Base-by-base conservation (phyloP, 2,329 filamentous ascomycete species). In the Mycosphaerella arachidis region DNA sequence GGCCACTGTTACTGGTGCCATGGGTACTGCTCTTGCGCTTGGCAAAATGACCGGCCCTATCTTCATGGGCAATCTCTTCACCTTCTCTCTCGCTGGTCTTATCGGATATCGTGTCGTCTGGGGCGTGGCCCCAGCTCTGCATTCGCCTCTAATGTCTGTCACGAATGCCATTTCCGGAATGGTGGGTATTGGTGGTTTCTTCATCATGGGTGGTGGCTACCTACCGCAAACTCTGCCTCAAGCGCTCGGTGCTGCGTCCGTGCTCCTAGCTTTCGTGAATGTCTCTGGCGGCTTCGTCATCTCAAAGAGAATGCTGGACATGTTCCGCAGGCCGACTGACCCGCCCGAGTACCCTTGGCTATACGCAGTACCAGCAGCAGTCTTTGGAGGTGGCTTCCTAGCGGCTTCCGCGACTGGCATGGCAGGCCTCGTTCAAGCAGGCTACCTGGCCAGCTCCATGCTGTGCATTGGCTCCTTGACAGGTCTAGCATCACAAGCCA, bases 301-400 rank as follows among this genome's bases (percentile, higher is more conserved):
- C 61, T 95, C 91, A 3, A 95, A 95, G 77, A 84, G 92, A 63
- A 96, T 96, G 92, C 80, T 96, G 48, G 91, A 96, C 73, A 93
- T 93, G 90, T 93, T 93, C 72, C 89, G 89, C 71, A 84, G 89
- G 12, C 88, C 90, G 29, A 94, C 90, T 4, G 92, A 96, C 67
- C 92, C 91, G 33, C 86, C 89, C 0, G 92, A 96, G 72, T 96
- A 93, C 66, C 89, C 90, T 0, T 96, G 90, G 89, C 78, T 96
- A 0, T 96, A 94, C 70, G 89, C 86, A 1, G 78, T 95, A 58
- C 91, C 91, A 0, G 91, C 85, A 16, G 78, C 85, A 3, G 68
- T 96, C 0, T 96, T 93, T 65, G 89, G 89, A 3, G 90, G 89
- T 35, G 91, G 91, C 0, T 95, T 90, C 70, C 71, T 96, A 53